Base-by-base conservation (phyloP, 1,284 basidiomycete genomes). In the Kwoniella shivajii region DNA sequence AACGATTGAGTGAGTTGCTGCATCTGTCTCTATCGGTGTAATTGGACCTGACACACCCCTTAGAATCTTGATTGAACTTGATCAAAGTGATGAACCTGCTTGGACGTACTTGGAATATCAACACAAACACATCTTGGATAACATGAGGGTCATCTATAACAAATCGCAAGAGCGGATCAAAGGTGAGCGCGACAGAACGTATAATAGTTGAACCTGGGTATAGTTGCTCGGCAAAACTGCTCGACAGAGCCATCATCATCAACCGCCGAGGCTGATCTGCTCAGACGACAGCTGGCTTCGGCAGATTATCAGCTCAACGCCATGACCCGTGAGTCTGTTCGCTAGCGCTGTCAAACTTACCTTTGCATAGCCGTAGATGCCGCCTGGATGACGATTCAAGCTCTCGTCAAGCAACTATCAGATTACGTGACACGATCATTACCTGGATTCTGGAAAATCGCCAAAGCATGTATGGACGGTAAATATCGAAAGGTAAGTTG, bases 31-130 rank as follows among this genome's bases (percentile, higher is more conserved):
- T 54, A 13, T 18, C n/a, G 13, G 4, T 7, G 20, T 13, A 24
- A 36, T 41, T 50, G 59, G 39, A 46, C 14, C 41, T 38, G 14
- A 26, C 14, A n/a, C 0, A 9, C 3, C 20, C 20, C 11, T n/a
- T 68, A 94, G 92, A 70, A 87, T 93, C 53, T 78, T 96, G 42
- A 80, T 91, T 56, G 93, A 97, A 63, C 78, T 97, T 58, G 88
- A 89, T 66, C 81, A 84, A 0, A 84, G 85, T 11, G 75, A 80
- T 33, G 90, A 94, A 61, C 91, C 94, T 0, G 86, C 93, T 44
- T 95, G 93, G 90, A 86, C 88, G 18, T 99, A 91, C 74, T 89
- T 99, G 64, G 95, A 98, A 69, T 86, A 87, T 54, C 94, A 98
- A 65, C 92, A 98, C 73, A 84, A 85, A 44, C 85, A 91, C 68